Conservation (phyloP, 2,329 filamentous ascomycete species). For the Dothideomycetes sp. region DNA sequence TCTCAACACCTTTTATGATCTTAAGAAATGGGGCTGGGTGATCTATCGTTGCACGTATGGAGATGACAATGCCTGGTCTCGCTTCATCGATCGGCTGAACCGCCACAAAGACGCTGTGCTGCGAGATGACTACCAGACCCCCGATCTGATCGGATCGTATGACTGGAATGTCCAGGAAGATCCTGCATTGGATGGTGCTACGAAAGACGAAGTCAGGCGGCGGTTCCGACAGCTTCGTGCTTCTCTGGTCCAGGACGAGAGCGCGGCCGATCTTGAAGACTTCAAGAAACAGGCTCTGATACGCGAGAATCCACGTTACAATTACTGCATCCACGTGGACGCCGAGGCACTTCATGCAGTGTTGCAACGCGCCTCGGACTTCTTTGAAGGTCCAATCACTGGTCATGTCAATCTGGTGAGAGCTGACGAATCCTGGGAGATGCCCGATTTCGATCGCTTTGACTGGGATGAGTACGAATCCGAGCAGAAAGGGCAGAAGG, state of each 20-base stretch:
- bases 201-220: not conserved
- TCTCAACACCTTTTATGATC: not conserved
- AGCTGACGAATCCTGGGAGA: conserved; percentile 1
- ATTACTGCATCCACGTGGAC: conserved; percentile 5
- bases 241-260: not conserved
- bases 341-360: conserved; percentile 1
- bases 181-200: not conserved
- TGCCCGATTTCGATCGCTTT: conserved; percentile 3
- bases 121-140: conserved; percentile 4
- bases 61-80: conserved; percentile 8
- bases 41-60: conserved; percentile 10
- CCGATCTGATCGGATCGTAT: not conserved
- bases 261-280: too few species aligned
- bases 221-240: not conserved
- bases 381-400: not conserved
- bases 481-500: not conserved
- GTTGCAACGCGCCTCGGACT: not conserved
- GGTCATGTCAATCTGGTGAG: conserved; percentile 5
- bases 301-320: conserved; percentile 3
- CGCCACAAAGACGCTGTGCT: conserved; percentile 2
- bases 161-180: not conserved
- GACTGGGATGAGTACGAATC: conserved; percentile 1
- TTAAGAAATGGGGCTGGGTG: conserved; percentile 8
- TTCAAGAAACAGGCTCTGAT: too few species aligned
- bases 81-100: conserved; percentile 8